These are phyloP conservation scores for Tricholoma hemisulphureum DNA, from an alignment of 768 basidiomycete genomes.

Conservation along the genomic window DNA sequence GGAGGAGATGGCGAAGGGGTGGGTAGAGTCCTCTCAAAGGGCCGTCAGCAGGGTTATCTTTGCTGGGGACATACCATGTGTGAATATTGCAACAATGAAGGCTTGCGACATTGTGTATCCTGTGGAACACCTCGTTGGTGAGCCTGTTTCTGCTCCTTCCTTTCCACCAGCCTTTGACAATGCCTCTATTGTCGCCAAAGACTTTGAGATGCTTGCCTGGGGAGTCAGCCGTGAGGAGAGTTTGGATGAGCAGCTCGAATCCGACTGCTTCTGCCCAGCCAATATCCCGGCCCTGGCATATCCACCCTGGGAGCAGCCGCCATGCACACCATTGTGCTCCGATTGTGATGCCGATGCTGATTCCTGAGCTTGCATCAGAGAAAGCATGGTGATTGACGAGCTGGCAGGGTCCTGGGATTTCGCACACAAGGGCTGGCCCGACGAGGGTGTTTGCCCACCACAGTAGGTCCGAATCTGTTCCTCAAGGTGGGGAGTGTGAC, in stretches of 20 bases:
- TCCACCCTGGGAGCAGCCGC: conserved; percentile 23
- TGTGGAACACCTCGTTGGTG: too few species aligned
- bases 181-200: too few species aligned
- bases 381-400: too few species aligned
- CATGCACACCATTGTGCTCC: conserved; percentile 36
- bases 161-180: too few species aligned
- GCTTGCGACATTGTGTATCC: too few species aligned
- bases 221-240: not conserved
- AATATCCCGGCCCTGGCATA: too few species aligned
- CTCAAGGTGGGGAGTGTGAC: not conserved
- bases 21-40: too few species aligned
- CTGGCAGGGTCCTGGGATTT: not conserved
- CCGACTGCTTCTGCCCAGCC: conserved; percentile 42
- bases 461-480: conserved; percentile 11
- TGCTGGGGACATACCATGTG: too few species aligned
- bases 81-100: too few species aligned
- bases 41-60: not conserved
- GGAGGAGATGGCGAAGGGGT: conserved; percentile 28
- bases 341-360: not conserved
- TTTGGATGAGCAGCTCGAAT: conserved; percentile 35
- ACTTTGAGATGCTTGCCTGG: not conserved
- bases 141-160: too few species aligned
- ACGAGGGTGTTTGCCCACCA: conserved; percentile 20
- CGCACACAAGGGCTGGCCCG: conserved; percentile 18
- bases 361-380: too few species aligned